phyloP scores from a whole-genome alignment of 192 early-diverging fungal species.

The Polychytrium aggregatum region DNA sequence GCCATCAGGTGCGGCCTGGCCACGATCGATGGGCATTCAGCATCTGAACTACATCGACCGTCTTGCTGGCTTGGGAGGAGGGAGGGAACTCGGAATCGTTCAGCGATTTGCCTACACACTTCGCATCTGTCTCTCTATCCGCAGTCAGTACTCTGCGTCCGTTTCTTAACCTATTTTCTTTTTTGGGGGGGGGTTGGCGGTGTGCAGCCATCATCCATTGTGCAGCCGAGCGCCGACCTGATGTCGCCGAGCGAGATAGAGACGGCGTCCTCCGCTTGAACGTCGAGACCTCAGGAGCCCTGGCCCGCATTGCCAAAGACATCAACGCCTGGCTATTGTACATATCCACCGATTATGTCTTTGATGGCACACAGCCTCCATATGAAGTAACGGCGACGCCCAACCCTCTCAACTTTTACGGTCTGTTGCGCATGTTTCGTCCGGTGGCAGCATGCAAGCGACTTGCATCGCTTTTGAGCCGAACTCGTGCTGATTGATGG shows the following conservation, averaged over 20 bases:
- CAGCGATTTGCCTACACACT: no score
- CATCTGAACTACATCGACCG: no score
- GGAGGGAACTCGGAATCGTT: no score
- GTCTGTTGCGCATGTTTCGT: no score
- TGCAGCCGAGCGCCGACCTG: conserved; percentile 77
- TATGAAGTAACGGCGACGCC: conserved; percentile 57
- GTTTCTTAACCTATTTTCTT: neutral
- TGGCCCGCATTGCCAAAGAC: conserved; percentile 40
- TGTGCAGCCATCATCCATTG: conserved; percentile 62
- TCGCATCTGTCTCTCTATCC: no score
- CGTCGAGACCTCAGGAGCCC: conserved; percentile 40
- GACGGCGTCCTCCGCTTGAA: conserved; percentile 55
- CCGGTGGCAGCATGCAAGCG: no score
- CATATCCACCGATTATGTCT: conserved; percentile 87
- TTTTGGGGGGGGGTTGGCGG: neutral
- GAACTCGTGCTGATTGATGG: no score
- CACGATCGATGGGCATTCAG: no score
- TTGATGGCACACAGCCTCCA: conserved; percentile 72
- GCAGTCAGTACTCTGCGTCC: neutral
- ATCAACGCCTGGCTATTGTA: conserved; percentile 57
- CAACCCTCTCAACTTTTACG: conserved; percentile 78
- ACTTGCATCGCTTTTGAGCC: no score
- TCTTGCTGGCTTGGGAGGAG: no score
- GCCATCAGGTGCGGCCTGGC: conserved; percentile 53
- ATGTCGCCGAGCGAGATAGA: conserved; percentile 60